Percentiles rank a stretch among this genome's conserved stretches.
Conservation (phyloP, 106 monocot species). For the Hemerocallis citrina region DNA sequence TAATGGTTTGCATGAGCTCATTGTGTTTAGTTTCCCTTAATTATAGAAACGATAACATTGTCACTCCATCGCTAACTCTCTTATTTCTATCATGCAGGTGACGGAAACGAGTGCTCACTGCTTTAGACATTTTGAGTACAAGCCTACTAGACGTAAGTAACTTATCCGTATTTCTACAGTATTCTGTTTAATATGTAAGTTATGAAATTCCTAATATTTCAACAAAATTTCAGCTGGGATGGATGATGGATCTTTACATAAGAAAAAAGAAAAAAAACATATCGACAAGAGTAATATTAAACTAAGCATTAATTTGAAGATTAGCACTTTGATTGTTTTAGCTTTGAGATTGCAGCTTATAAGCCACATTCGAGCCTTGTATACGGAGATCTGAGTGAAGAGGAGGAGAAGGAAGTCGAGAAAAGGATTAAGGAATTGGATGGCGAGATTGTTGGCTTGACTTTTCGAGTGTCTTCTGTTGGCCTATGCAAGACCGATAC, state of each 20-base stretch:
- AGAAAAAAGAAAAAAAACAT: no score
- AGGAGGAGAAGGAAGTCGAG: conserved; percentile 52
- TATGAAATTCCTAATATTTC: not conserved
- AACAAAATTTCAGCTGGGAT: no score
- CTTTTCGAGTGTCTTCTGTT: conserved; percentile 36
- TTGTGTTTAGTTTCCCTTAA: no score
- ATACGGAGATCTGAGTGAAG: conserved; percentile 46
- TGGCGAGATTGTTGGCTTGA: conserved; percentile 25
- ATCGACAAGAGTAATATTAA: no score
- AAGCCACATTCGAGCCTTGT: conserved; percentile 68
- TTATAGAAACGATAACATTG: not conserved
- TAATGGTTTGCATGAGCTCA: no score
- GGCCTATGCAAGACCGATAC: conserved; percentile 61
- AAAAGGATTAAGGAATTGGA: conserved; percentile 38
- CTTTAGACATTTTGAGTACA: conserved; percentile 45
- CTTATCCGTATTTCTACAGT: not conserved
- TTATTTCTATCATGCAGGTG: conserved; percentile 27
- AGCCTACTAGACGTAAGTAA: conserved; percentile 43
- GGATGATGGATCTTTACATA: no score
- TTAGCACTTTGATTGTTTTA: not conserved
- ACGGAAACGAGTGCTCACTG: conserved; percentile 45
- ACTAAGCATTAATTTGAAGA: not conserved
- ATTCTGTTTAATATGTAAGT: not conserved
- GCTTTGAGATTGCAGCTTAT: conserved; percentile 36
- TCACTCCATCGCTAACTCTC: not conserved